Conservation (phyloP, 495 filamentous ascomycete genomes). For the Penicillium desertorum region DNA sequence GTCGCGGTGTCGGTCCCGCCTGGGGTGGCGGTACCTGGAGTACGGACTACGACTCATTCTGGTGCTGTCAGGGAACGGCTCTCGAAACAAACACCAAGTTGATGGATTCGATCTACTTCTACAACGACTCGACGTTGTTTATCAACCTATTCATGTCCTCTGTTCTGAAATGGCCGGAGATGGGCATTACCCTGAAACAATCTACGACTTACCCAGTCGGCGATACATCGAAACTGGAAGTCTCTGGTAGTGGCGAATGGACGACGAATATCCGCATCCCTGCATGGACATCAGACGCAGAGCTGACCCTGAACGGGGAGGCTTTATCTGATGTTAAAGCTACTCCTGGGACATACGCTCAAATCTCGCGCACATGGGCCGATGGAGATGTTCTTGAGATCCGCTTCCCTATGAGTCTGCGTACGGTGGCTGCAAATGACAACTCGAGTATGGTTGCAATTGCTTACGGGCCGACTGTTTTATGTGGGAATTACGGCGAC, state of each 20-base stretch:
- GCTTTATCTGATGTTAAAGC: neutral
- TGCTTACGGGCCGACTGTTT: neutral
- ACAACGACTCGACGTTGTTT: neutral
- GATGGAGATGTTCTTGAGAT: slow-evolving; percentile 1
- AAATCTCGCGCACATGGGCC: neutral
- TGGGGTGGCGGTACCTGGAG: slow-evolving; percentile 7
- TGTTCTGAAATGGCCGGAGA: neutral
- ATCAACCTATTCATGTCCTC: slow-evolving; percentile 5
- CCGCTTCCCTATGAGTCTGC: neutral
- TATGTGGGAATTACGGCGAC: slow-evolving; percentile 1
- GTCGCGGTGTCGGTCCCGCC: slow-evolving; percentile 3
- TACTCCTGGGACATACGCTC: neutral
- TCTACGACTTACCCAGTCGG: slow-evolving; percentile 3
- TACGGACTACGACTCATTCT: slow-evolving; percentile 8
- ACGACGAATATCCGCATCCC: slow-evolving; percentile 3
- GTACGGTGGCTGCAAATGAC: neutral
- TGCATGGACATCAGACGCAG: neutral
- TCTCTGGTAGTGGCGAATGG: neutral
- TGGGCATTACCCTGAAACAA: slow-evolving; percentile 1
- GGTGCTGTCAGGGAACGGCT: slow-evolving; percentile 4
- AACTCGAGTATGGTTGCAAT: neutral
- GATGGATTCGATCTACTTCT: slow-evolving; percentile 5
- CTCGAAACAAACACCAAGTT: slow-evolving; percentile 5
- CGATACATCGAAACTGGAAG: neutral
- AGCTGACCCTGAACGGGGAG: neutral